These are phyloP conservation scores for Helichrysum umbraculigerum DNA, from an alignment of 129 eudicot species.

Conservation along the genomic window DNA sequence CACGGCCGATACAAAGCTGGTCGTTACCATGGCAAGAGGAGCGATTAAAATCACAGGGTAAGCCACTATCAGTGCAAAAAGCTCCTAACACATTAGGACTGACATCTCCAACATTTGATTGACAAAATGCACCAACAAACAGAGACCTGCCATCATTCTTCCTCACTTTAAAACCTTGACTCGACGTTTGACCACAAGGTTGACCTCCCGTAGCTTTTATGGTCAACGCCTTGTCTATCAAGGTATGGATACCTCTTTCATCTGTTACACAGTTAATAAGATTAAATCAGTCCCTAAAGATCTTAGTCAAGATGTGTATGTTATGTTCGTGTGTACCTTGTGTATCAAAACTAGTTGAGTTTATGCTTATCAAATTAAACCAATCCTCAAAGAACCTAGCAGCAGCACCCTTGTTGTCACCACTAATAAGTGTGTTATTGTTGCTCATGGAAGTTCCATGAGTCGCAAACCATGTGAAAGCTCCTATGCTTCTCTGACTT, in stretches of 20 bases:
- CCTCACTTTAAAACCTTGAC: slow-evolving; percentile 59
- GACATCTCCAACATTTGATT: slow-evolving; percentile 72
- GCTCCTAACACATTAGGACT: slow-evolving; percentile 81
- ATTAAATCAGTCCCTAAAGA: not conserved
- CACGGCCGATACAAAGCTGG: slow-evolving; percentile 64
- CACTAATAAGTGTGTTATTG: slow-evolving; percentile 61
- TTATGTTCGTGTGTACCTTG: slow-evolving; percentile 25
- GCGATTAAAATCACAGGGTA: slow-evolving; percentile 64
- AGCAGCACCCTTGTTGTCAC: slow-evolving; percentile 85
- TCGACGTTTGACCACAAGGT: slow-evolving; percentile 44
- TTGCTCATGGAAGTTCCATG: slow-evolving; percentile 81
- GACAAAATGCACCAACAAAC: slow-evolving; percentile 71
- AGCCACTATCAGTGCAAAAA: slow-evolving; percentile 55
- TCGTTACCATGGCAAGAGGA: slow-evolving; percentile 64
- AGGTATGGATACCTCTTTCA: not conserved
- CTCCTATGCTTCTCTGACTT: slow-evolving; percentile 51
- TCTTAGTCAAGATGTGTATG: not conserved
- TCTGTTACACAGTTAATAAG: slow-evolving; percentile 18
- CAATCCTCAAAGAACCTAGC: slow-evolving; percentile 78
- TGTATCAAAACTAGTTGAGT: slow-evolving; percentile 24
- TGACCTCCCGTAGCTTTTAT: slow-evolving; percentile 67
- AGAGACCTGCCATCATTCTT: slow-evolving; percentile 33
- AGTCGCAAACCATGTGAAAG: slow-evolving; percentile 74
- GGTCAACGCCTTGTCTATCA: slow-evolving; percentile 34
- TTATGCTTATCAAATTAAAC: slow-evolving; percentile 41